phyloP scores from a whole-genome alignment of 306 rosid species.

The Lathyrus tuberosus region DNA sequence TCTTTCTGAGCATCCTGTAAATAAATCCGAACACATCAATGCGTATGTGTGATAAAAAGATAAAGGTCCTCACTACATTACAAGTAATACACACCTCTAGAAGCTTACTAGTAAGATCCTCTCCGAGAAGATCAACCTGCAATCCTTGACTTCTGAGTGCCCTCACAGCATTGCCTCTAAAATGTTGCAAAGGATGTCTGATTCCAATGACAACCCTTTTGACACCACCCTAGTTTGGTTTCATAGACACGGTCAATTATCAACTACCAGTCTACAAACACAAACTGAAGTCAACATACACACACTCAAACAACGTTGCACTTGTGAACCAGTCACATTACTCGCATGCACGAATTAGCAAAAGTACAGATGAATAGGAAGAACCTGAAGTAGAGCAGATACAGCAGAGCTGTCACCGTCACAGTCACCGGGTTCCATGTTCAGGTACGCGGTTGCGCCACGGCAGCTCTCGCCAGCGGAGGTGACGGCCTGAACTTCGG shows the following conservation, averaged over 20 bases:
- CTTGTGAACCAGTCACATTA: neutral
- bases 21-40: conserved; percentile 3
- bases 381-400: conserved; percentile 81
- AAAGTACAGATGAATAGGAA: neutral
- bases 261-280: conserved; percentile 37
- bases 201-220: conserved; percentile 84
- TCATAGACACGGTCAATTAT: conserved; percentile 39
- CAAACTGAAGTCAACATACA: neutral
- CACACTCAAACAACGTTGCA: neutral
- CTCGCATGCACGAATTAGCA: neutral
- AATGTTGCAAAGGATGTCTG: conserved; percentile 88
- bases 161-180: conserved; percentile 78
- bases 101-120: conserved; percentile 68
- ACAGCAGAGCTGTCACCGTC: conserved; percentile 78
- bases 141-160: conserved; percentile 79
- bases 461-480: conserved; percentile 58
- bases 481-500: conserved; percentile 77
- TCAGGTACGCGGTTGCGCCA: conserved; percentile 74
- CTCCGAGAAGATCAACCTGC: conserved; percentile 82
- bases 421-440: conserved; percentile 93
- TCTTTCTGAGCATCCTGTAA: conserved; percentile 77
- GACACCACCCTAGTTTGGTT: conserved; percentile 77
- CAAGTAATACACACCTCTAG: conserved; percentile 59
- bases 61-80: no score
- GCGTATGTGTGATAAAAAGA: neutral